Base-by-base conservation (phyloP, 768 basidiomycete genomes). In the Xerocomellus chrysenteron region DNA sequence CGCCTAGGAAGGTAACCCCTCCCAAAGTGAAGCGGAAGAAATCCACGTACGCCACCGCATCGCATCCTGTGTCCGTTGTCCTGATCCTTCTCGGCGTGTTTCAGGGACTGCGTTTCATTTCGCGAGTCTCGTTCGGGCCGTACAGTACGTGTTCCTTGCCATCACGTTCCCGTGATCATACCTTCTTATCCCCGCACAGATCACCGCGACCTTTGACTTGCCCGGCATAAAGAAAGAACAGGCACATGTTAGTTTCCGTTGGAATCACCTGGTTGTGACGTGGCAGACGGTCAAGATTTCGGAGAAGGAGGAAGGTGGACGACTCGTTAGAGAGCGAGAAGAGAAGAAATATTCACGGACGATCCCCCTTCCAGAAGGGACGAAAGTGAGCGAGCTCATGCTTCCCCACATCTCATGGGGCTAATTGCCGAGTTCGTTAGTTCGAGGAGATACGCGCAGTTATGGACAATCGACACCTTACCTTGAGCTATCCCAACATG, bases 401-500 rank as follows among this genome's bases (percentile, higher is more conserved):
- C n/a, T 43, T 46, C 36, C 13, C 17, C 33, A 37, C 30, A 2
- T 48, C 40, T 32, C 47, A 14, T 28, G 59, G 12, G 21, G 6
- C 28, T 53, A 32, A 54, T 42, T 21, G 32, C 3, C 41, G 28
- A 42, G 11, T 55, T 24, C 16, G 33, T 39, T 57, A 90, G 88
- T 90, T 89, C 56, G 86, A 88, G 64, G 88, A 91, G 65, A 80
- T 91, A 54, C 81, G 79, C 47, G 87, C 86, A 7, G 78, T 82
- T 33, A 85, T 86, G 79, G 82, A 84, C 55, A 80, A 80, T 56
- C 80, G 79, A 58, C 78, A 76, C 55, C 78, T 91, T 33, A 79
- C 79, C 57, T 69, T 91, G 64, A 81, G 82, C 70, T 88, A 89
- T 61, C 88, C 88, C 53, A 72, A 72, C 57, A 72, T 72, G 70